Percentiles rank a stretch among this genome's conserved stretches.
phyloP scores from a whole-genome alignment of 2,329 filamentous ascomycete genomes.

The Colletotrichum horii region DNA sequence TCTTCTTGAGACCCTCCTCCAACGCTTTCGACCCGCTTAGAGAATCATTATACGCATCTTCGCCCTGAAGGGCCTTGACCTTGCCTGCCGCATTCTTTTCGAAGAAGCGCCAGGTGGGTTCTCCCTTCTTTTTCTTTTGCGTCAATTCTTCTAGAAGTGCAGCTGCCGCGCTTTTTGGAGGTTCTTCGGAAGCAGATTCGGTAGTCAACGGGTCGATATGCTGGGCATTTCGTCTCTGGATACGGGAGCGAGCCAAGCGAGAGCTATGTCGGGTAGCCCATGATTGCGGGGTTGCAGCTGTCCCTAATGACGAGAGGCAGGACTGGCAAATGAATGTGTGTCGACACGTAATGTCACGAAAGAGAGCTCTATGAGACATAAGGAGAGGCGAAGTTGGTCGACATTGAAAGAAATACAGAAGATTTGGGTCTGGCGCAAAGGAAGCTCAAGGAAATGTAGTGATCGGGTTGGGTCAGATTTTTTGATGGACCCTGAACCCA shows the following conservation, averaged over 20 bases:
- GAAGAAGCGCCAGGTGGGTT: constrained; percentile 47
- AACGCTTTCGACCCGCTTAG: constrained; percentile 35
- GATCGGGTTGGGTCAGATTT: constrained; percentile 6
- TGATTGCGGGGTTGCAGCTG: constrained; percentile 26
- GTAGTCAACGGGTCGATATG: not conserved
- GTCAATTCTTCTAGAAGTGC: constrained; percentile 26
- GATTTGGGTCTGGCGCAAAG: not conserved
- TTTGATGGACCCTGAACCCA: constrained; percentile 18
- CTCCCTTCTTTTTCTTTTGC: constrained; percentile 13
- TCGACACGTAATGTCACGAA: constrained; percentile 36
- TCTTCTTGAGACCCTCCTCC: constrained; percentile 31
- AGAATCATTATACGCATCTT: constrained; percentile 46
- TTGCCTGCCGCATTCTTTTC: constrained; percentile 48
- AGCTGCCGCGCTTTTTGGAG: not conserved
- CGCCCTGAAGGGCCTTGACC: constrained; percentile 41
- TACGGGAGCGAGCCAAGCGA: constrained; percentile 24
- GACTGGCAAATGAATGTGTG: constrained; percentile 42
- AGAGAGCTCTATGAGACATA: constrained; percentile 28
- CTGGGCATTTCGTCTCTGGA: not conserved
- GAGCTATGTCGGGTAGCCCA: constrained; percentile 38
- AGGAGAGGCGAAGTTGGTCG: constrained; percentile 1
- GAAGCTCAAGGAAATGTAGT: not conserved
- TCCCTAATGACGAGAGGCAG: constrained; percentile 37
- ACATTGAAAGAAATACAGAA: not conserved
- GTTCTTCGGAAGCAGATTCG: not conserved